Percentiles rank a stretch among this genome's conserved stretches.
These are phyloP conservation scores for Rhododendron mucronatum DNA, from an alignment of 148 eudicot species.

Conservation along the genomic window DNA sequence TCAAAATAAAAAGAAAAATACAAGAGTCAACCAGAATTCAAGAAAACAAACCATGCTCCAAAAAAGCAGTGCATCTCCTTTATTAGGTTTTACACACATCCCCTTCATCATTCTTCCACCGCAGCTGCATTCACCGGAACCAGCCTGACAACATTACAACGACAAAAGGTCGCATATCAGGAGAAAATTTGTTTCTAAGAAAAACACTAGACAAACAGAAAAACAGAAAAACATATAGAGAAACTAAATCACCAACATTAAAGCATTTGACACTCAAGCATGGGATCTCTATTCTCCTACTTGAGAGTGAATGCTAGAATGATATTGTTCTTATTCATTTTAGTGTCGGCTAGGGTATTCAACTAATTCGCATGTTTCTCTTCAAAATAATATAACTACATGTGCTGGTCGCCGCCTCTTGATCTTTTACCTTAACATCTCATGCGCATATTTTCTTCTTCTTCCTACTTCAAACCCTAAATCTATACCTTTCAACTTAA, in stretches of 20 bases:
- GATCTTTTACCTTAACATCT: neutral
- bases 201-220: neutral
- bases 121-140: constrained; percentile 78
- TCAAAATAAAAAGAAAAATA: too few relatives aligned
- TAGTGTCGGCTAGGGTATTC: neutral
- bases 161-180: neutral
- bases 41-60: constrained; percentile 90
- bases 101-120: constrained; percentile 78
- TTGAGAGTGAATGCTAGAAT: neutral
- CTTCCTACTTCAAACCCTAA: neutral
- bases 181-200: neutral
- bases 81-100: constrained; percentile 70
- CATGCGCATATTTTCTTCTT: neutral
- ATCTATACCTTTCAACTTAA: neutral
- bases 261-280: neutral
- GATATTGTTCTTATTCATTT: neutral
- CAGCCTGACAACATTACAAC: constrained; percentile 45
- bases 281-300: neutral
- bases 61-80: constrained; percentile 93
- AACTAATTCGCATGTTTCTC: neutral
- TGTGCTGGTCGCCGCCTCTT: neutral
- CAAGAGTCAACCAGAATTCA: neutral
- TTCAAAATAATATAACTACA: neutral
- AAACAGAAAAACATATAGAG: neutral
- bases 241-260: neutral